Percentiles rank a stretch among this genome's conserved stretches.
Evolutionary conservation across 768 basidiomycete genomes (phyloP).

Genomic region (Gyrodon lividus): DNA sequence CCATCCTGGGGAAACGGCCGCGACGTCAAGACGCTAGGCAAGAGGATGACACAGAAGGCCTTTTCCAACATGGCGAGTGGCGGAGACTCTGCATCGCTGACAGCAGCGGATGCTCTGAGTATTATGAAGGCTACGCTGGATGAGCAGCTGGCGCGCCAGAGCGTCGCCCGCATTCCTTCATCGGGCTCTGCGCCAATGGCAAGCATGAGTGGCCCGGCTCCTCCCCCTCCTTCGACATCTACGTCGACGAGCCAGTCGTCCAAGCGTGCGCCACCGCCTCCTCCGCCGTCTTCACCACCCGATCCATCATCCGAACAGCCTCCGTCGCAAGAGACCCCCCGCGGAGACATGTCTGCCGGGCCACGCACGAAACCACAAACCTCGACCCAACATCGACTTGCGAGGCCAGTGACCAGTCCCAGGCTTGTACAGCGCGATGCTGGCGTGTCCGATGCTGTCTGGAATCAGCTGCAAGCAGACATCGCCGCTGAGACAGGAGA

Average conservation of each 20-base stretch:
- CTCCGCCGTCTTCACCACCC: slow-evolving; percentile 8
- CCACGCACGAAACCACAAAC: too few relatives aligned
- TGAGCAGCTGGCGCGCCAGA: slow-evolving; percentile 22
- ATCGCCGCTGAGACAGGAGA: slow-evolving; percentile 26
- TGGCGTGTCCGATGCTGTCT: slow-evolving; percentile 53
- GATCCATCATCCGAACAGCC: slow-evolving; percentile 3
- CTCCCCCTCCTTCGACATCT: slow-evolving; percentile 19
- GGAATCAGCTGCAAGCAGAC: slow-evolving; percentile 48
- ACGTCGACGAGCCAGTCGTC: slow-evolving; percentile 18
- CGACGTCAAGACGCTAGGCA: slow-evolving; percentile 56
- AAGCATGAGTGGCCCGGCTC: slow-evolving; percentile 20
- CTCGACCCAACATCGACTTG: not conserved
- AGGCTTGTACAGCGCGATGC: slow-evolving; percentile 39
- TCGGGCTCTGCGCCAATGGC: slow-evolving; percentile 16
- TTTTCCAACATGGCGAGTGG: slow-evolving; percentile 27
- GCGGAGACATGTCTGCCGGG: too few relatives aligned
- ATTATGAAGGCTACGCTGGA: slow-evolving; percentile 24
- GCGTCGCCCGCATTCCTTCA: slow-evolving; percentile 1
- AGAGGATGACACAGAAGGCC: slow-evolving; percentile 44
- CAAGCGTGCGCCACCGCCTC: slow-evolving; percentile 22
- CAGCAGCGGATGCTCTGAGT: slow-evolving; percentile 28
- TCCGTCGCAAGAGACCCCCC: too few relatives aligned
- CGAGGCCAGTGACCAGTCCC: slow-evolving; percentile 2
- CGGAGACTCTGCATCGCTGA: slow-evolving; percentile 24
- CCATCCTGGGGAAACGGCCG: slow-evolving; percentile 70